These are phyloP conservation scores for Poronia punctata DNA, from an alignment of 495 filamentous ascomycete species.

Conservation along the genomic window DNA sequence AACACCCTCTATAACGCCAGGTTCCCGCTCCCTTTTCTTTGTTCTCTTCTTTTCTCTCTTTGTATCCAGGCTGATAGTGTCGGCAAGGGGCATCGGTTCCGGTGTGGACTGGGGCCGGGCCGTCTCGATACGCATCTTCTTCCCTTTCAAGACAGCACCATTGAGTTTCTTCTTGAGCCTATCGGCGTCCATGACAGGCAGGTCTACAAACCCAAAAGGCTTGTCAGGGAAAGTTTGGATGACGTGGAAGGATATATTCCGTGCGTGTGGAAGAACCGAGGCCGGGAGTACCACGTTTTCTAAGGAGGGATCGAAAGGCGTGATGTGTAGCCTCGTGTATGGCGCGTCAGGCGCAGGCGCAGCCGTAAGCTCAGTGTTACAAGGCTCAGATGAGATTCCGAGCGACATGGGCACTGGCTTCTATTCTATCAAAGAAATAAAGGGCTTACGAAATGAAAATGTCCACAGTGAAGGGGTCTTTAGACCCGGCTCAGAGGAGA, in stretches of 20 bases:
- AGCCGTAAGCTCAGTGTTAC: too few relatives aligned
- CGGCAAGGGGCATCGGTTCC: constrained; percentile 24
- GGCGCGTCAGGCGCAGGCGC: too few relatives aligned
- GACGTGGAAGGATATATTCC: constrained; percentile 74
- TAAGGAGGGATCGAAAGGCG: constrained; percentile 69
- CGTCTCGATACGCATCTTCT: constrained; percentile 75
- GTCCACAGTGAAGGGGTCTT: too few relatives aligned
- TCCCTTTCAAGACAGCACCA: constrained; percentile 75
- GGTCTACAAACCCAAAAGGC: constrained; percentile 79
- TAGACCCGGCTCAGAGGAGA: too few relatives aligned
- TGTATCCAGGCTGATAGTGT: constrained; percentile 29
- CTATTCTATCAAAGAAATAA: too few relatives aligned
- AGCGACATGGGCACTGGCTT: too few relatives aligned
- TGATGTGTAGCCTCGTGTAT: constrained; percentile 72
- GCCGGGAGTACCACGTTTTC: constrained; percentile 61
- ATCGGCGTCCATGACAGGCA: constrained; percentile 73
- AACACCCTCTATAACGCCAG: constrained; percentile 58
- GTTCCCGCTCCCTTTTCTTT: constrained; percentile 60
- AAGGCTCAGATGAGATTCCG: too few relatives aligned
- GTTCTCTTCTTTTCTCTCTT: constrained; percentile 33
- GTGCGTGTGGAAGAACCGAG: constrained; percentile 56
- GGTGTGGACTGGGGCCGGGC: constrained; percentile 52
- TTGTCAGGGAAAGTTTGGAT: constrained; percentile 83
- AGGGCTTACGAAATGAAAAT: too few relatives aligned
- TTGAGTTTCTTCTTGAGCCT: constrained; percentile 91